Base-by-base conservation (phyloP, 129 eudicot genomes). In the Artemisia tridentata region DNA sequence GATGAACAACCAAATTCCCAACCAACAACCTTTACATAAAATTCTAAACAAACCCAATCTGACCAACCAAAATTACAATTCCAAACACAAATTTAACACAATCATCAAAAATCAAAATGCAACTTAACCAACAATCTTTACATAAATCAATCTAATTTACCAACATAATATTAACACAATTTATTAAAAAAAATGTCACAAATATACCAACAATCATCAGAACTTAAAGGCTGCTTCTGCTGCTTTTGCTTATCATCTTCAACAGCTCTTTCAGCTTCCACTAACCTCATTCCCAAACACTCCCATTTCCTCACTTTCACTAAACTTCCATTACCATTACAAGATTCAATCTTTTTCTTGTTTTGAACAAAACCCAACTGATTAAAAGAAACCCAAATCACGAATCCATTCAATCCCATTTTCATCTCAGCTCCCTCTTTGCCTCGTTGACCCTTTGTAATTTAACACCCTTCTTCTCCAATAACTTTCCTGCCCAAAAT, bases 191-290 rank as follows among this genome's bases (percentile, higher is more conserved):
- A 38, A 38, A 38, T 38, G 45, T 10, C 45, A 38, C 45, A 38
- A 38, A 38, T 38, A 7, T 6, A 38, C 9, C 45, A 38, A 38
- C 45, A 38, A 38, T 5, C 71, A 62, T 71, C 77, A 41, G 75
- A 63, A 61, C 73, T 65, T 34, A 84, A 76, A 19, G 86, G 81
- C 43, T 34, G 43, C 43, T 34, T 7, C 45, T 38, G 45, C 45
- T 38, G 9, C 45, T 38, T 38, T 38, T 38, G 45, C 80, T 73
- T 80, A 10, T 88, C 95, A 81, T 82, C 95, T 51, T 86, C 98
- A 68, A 86, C 89, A 75, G 91, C 88, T 82, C 84, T 79, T 58
- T 79, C 81, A 2, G 72, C 65, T 50, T 82, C 78, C 2, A 74
- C 76, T 57, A 82, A 75, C 65, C 72, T 78, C 62, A 72, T 72